These are phyloP conservation scores for Candida neerlandica DNA, from an alignment of 1,139 yeast species.

Conservation along the genomic window DNA sequence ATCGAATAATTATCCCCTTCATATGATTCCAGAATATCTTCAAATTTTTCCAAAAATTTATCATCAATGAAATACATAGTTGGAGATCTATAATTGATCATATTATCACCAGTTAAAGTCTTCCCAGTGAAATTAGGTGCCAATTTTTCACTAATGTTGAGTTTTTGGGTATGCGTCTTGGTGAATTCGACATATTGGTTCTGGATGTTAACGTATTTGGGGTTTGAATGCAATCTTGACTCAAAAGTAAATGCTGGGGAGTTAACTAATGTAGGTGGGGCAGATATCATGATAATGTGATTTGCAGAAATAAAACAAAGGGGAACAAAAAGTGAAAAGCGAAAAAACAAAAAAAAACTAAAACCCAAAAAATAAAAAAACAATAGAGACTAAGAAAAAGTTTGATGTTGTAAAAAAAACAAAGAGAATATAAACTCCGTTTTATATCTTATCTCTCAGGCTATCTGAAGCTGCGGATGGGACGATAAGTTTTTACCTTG, in stretches of 20 bases:
- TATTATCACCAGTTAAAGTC: slow-evolving; percentile 38
- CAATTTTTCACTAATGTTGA: slow-evolving; percentile 12
- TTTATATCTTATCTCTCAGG: too few relatives aligned
- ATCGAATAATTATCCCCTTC: slow-evolving; percentile 24
- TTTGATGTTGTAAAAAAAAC: too few relatives aligned
- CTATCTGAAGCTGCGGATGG: too few relatives aligned
- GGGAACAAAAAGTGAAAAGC: neutral
- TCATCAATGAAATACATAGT: slow-evolving; percentile 40
- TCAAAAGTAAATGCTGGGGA: slow-evolving; percentile 5
- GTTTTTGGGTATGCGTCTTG: slow-evolving; percentile 10
- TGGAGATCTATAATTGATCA: slow-evolving; percentile 38
- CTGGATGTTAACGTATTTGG: slow-evolving; percentile 3
- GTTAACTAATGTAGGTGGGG: slow-evolving; percentile 2
- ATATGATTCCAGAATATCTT: slow-evolving; percentile 17
- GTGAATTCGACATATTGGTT: slow-evolving; percentile 11
- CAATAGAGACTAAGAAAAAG: too few relatives aligned
- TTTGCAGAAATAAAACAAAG: neutral
- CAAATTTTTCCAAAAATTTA: slow-evolving; percentile 25
- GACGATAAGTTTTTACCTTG: too few relatives aligned
- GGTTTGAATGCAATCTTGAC: slow-evolving; percentile 5
- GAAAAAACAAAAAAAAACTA: neutral
- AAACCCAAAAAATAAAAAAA: neutral
- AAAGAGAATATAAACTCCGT: too few relatives aligned
- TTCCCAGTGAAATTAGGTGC: slow-evolving; percentile 40
- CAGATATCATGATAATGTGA: neutral